Conservation (phyloP, 805 yeast species). For the Cyberlindnera xylosilytica region DNA sequence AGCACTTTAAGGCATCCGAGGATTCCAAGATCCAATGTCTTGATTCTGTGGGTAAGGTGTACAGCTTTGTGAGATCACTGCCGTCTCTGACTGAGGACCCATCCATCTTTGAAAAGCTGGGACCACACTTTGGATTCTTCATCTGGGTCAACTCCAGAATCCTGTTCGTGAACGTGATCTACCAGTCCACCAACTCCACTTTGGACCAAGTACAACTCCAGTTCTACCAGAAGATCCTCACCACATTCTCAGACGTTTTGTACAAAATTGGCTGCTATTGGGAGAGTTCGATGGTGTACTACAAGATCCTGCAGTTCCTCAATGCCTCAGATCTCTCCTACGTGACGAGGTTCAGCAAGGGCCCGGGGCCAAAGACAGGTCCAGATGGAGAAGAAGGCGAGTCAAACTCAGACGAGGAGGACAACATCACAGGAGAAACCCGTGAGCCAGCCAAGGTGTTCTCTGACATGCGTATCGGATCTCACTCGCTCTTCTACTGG, state of each 20-base stretch:
- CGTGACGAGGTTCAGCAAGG: conserved; percentile 8
- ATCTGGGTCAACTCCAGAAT: conserved; percentile 34
- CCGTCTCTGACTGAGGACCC: conserved; percentile 13
- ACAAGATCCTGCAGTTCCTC: conserved; percentile 27
- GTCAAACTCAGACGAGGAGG: conserved; percentile 25
- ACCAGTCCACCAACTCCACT: conserved; percentile 11
- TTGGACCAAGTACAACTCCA: conserved; percentile 7
- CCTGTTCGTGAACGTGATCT: conserved; percentile 29
- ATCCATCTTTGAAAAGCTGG: conserved; percentile 22
- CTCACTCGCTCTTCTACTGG: conserved; percentile 31
- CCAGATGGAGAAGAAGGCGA: conserved; percentile 24
- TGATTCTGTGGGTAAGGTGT: conserved; percentile 21
- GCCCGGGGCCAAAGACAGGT: conserved; percentile 6
- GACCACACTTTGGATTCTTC: conserved; percentile 32
- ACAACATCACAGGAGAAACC: conserved; percentile 22
- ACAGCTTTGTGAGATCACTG: conserved; percentile 15
- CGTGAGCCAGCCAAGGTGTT: conserved; percentile 36
- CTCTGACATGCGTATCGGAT: conserved; percentile 32
- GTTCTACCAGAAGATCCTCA: conserved; percentile 14
- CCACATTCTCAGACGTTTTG: conserved; percentile 18
- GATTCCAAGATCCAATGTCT: conserved; percentile 23
- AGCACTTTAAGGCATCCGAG: conserved; percentile 20
- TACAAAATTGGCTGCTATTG: conserved; percentile 26
- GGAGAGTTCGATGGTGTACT: conserved; percentile 29
- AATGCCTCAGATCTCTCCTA: conserved; percentile 26